phyloP scores from a whole-genome alignment of 495 filamentous ascomycete genomes.

The Haplographium delicatum region DNA sequence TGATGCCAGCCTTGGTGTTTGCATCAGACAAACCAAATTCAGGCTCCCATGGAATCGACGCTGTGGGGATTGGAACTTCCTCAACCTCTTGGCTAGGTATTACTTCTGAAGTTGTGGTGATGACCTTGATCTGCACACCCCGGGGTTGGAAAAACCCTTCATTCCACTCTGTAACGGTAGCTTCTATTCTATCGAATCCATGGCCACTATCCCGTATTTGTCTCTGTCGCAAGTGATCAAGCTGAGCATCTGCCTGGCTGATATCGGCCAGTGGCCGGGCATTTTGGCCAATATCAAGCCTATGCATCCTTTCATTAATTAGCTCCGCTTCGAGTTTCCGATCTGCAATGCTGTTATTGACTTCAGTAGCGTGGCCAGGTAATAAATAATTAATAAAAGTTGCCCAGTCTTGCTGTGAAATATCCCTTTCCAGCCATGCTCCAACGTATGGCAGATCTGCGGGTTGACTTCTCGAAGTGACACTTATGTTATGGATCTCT shows the following conservation, averaged over 20 bases:
- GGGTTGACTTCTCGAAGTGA: conserved; percentile 17
- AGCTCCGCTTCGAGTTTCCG: conserved; percentile 20
- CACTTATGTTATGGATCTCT: conserved; percentile 9
- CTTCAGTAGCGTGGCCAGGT: conserved; percentile 8
- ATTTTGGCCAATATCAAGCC: conserved; percentile 9
- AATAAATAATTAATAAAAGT: conserved; percentile 40
- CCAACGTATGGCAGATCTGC: conserved; percentile 18
- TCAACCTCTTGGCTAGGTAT: not conserved
- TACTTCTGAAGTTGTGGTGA: not conserved
- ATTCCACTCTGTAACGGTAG: conserved; percentile 44
- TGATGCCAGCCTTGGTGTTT: too few relatives aligned
- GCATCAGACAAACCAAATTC: too few relatives aligned
- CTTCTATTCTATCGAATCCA: not conserved
- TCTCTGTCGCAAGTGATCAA: conserved; percentile 14
- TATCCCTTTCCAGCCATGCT: conserved; percentile 29
- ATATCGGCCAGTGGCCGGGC: conserved; percentile 12
- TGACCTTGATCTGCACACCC: conserved; percentile 23
- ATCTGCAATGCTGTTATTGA: conserved; percentile 19
- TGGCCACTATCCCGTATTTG: not conserved
- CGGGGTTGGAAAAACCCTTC: conserved; percentile 43
- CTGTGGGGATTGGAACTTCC: conserved; percentile 5
- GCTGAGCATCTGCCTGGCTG: conserved; percentile 32
- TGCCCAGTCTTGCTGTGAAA: conserved; percentile 41
- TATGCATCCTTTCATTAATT: conserved; percentile 16
- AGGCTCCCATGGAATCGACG: conserved; percentile 15